Percentiles rank a stretch among this genome's conserved stretches.
Conservation (phyloP, 2,329 filamentous ascomycete genomes). For the Fusarium decemcellulare region DNA sequence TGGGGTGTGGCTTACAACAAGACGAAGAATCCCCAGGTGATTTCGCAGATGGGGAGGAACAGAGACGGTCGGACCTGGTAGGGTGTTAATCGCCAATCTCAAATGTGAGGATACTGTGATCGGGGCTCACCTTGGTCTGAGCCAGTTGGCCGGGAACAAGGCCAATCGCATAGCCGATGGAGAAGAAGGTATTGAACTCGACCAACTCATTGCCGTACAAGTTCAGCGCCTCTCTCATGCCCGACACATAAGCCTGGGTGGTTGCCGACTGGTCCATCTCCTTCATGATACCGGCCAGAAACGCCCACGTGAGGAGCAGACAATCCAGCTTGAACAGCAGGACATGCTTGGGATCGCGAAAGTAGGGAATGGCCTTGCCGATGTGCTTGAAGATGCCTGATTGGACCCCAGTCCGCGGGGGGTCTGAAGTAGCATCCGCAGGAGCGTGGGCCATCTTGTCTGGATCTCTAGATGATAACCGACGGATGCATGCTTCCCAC, state of each 20-base stretch:
- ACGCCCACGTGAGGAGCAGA: conserved; percentile 54
- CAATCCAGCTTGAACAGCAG: conserved; percentile 53
- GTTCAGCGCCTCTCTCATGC: conserved; percentile 48
- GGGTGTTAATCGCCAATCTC: neutral
- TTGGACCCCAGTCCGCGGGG: conserved; percentile 22
- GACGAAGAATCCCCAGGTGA: conserved; percentile 49
- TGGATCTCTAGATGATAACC: neutral
- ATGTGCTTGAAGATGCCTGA: conserved; percentile 38
- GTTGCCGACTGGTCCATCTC: conserved; percentile 56
- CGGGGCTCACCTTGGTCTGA: conserved; percentile 49
- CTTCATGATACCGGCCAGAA: conserved; percentile 54
- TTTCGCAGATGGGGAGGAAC: conserved; percentile 57
- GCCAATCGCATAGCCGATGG: conserved; percentile 70
- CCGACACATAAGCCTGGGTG: conserved; percentile 55
- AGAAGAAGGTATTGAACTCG: conserved; percentile 67
- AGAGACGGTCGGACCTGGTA: conserved; percentile 53
- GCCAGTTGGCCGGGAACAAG: conserved; percentile 57
- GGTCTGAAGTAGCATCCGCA: conserved; percentile 8
- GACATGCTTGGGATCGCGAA: conserved; percentile 51
- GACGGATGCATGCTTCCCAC: neutral
- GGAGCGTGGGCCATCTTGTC: conserved; percentile 19
- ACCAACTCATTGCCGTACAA: conserved; percentile 69
- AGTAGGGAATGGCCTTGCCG: conserved; percentile 39
- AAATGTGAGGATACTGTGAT: too few species aligned
- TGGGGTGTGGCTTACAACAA: conserved; percentile 33